Conservation (phyloP, 352 stramenopile genomes). For the Elongisporangium anandrum region DNA sequence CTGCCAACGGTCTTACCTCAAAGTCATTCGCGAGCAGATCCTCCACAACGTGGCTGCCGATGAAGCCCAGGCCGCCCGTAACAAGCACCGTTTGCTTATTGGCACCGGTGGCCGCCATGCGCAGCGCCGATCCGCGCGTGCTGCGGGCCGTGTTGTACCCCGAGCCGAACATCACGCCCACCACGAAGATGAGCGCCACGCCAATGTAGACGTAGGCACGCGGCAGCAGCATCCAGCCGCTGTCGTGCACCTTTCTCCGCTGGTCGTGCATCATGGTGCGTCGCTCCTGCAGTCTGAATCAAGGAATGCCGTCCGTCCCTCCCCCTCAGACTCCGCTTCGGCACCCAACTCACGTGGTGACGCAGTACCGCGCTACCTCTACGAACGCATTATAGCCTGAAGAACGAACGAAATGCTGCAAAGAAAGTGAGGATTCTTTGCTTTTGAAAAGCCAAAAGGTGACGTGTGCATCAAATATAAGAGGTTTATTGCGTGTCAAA, state of each 20-base stretch:
- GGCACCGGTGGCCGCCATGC: conserved; percentile 23
- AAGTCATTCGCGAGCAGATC: conserved; percentile 74
- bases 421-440: background rate
- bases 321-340: no score
- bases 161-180: conserved; percentile 61
- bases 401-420: background rate
- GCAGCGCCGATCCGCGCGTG: conserved; percentile 7
- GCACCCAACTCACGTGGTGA: no score
- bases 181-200: conserved; percentile 53
- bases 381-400: no score
- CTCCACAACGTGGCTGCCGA: conserved; percentile 83
- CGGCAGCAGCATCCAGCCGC: conserved; percentile 67
- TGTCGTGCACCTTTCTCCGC: conserved; percentile 26
- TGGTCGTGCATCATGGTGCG: no score
- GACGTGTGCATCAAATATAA: background rate
- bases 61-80: conserved; percentile 79
- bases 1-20: conserved; percentile 32
- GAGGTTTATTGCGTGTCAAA: background rate
- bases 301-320: no score
- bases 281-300: no score
- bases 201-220: conserved; percentile 71
- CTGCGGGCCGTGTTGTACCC: conserved; percentile 42
- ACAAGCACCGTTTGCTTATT: conserved; percentile 64
- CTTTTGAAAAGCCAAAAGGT: background rate
- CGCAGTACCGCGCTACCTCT: no score